Evolutionary conservation across 2,329 filamentous ascomycete species (phyloP), one percentile per base, ranked within the genome.

Genomic region (Colletotrichum navitas): DNA sequence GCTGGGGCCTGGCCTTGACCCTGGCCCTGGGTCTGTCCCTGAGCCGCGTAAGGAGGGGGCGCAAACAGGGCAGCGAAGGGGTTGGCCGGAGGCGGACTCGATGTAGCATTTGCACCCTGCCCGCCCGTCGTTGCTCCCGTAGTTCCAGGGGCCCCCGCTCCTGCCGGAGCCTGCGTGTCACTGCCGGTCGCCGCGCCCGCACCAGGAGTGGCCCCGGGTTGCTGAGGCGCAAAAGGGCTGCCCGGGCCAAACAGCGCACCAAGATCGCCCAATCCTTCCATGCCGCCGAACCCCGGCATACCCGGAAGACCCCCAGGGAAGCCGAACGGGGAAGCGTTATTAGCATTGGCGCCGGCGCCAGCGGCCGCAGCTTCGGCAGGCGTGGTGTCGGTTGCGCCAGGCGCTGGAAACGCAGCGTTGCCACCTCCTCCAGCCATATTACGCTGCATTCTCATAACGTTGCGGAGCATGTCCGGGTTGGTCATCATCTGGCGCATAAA

Each of bases 401-500:
- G 96, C 61, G 95, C 95, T 16, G 96, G 95, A 79, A 99, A 98
- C 6, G 89, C 85, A 52, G 83, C 84, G 69, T 81, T 84, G 66
- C 82, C 85, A 64, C 82, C 83, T 66, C 79, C 81, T 66, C 86
- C 88, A 55, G 85, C 87, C 83, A 92, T 86, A 84, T 91, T 89
- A 68, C 93, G 88, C 79, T 95, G 92, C 90, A 98, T 92, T 73
- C 94, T 90, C 77, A 94, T 89, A 77, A 95, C 94, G 80, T 93
- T 91, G 69, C 94, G 88, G 74, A 99, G 89, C 76, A 94, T 90
- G 55, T 94, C 90, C 5, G 96, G 96, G 79, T 97, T 94, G 73
- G 94, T 95, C 87, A 99, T 92, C 93, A 98, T 96, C 63, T 93
- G 88, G 77, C 96, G 90, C 83, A 98, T 94, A 74, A 94, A 89